Evolutionary conservation across 768 basidiomycete genomes (phyloP).

Genomic region (Tulasnella sp.): DNA sequence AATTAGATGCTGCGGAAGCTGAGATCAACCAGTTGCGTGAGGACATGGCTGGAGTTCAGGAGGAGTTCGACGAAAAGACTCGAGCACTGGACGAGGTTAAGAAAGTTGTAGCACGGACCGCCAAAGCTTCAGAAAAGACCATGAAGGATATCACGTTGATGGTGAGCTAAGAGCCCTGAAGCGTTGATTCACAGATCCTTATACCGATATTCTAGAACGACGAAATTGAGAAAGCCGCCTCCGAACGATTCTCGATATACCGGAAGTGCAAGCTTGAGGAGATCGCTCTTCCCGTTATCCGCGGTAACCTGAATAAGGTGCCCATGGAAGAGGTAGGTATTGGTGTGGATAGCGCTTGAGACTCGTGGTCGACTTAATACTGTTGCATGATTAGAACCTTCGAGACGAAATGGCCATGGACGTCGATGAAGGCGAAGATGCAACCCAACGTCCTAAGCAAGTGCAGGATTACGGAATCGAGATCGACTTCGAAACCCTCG

Average conservation of each 20-base stretch:
- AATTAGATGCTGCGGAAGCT: constrained; percentile 50
- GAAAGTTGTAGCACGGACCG: constrained; percentile 66
- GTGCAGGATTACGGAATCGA: constrained; percentile 87
- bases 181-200: neutral
- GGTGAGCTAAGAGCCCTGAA: constrained; percentile 49
- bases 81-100: constrained; percentile 77
- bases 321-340: constrained; percentile 88
- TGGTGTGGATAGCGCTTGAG: neutral
- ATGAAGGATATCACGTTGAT: constrained; percentile 86
- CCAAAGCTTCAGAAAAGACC: constrained; percentile 79
- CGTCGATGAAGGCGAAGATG: constrained; percentile 86
- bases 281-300: constrained; percentile 73
- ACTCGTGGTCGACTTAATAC: constrained; percentile 25
- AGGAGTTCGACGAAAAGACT: constrained; percentile 70
- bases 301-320: constrained; percentile 80
- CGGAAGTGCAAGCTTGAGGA: constrained; percentile 94
- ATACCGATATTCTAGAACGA: constrained; percentile 62
- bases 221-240: constrained; percentile 83
- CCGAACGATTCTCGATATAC: constrained; percentile 85
- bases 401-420: constrained; percentile 91
- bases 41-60: constrained; percentile 60
- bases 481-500: constrained; percentile 76
- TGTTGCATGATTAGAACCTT: constrained; percentile 53
- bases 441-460: constrained; percentile 70
- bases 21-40: constrained; percentile 65